Evolutionary conservation across 768 basidiomycete species (phyloP).

Genomic region (Mycena belliarum): DNA sequence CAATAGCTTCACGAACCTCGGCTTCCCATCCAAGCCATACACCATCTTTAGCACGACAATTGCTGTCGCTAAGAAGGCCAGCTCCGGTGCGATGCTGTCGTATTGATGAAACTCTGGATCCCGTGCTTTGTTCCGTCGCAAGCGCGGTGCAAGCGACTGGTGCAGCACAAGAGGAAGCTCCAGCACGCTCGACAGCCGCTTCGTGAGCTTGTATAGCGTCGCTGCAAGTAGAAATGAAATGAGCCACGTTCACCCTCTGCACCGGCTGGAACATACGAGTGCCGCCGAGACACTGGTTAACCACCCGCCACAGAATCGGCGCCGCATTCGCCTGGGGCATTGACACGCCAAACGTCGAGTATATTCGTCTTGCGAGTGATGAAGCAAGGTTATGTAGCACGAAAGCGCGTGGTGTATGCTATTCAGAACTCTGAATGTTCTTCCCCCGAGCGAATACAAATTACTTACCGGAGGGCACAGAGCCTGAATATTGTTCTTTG

Average conservation of each 20-base stretch:
- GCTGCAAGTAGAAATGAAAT: slow-evolving; percentile 42
- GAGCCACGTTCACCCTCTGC: not conserved
- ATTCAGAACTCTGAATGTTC: not conserved
- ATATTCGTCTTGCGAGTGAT: slow-evolving; percentile 59
- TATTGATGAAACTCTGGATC: slow-evolving; percentile 51
- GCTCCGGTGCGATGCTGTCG: slow-evolving; percentile 71
- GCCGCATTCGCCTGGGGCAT: slow-evolving; percentile 78
- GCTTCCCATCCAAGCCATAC: slow-evolving; percentile 77
- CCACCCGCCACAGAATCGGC: slow-evolving; percentile 76
- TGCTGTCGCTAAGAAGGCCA: slow-evolving; percentile 56
- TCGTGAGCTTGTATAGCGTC: slow-evolving; percentile 63
- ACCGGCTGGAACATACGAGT: slow-evolving; percentile 58
- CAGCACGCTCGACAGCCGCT: slow-evolving; percentile 55
- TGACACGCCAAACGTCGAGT: slow-evolving; percentile 53
- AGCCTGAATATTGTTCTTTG: slow-evolving; percentile 64
- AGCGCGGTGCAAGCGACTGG: slow-evolving; percentile 47
- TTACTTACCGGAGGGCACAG: slow-evolving; percentile 69
- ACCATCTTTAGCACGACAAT: slow-evolving; percentile 81
- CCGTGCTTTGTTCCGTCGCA: slow-evolving; percentile 33
- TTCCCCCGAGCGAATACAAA: slow-evolving; percentile 5
- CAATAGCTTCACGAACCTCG: slow-evolving; percentile 43
- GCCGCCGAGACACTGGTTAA: slow-evolving; percentile 60
- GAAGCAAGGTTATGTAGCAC: slow-evolving; percentile 62
- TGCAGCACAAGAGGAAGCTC: slow-evolving; percentile 64
- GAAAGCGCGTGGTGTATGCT: slow-evolving; percentile 67